Percentiles rank a stretch among this genome's conserved stretches.
Conservation (phyloP, 108 stramenopile species). For the Pseudonitzschia delicatissima region DNA sequence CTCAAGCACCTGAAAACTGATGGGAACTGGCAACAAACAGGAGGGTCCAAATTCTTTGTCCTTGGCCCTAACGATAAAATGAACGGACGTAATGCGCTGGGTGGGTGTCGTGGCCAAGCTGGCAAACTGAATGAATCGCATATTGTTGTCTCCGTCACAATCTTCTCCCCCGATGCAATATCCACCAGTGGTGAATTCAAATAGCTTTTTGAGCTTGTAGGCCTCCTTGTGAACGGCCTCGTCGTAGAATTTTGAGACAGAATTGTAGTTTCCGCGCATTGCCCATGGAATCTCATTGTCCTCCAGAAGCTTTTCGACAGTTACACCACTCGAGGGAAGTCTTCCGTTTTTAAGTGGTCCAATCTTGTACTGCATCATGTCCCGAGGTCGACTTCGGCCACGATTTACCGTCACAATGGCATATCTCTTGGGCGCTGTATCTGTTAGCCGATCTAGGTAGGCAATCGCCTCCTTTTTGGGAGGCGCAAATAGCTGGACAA, state of each 20-base stretch:
- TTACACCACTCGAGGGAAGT: background rate
- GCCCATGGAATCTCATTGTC: constrained; percentile 16
- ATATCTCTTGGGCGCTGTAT: background rate
- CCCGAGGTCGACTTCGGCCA: background rate
- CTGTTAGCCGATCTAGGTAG: constrained; percentile 3
- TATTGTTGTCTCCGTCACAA: background rate
- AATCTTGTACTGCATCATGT: constrained; percentile 14
- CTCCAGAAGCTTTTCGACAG: background rate
- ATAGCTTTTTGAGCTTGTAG: background rate
- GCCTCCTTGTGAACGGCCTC: background rate
- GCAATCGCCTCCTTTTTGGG: constrained; percentile 13
- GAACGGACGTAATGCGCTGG: background rate
- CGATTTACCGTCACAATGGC: constrained; percentile 11
- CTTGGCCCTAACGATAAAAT: background rate
- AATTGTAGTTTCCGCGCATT: background rate
- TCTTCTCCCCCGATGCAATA: constrained; percentile 5
- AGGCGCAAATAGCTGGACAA: constrained; percentile 13
- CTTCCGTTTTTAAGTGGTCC: background rate
- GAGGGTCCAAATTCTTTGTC: background rate
- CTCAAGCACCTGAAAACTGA: constrained; percentile 12
- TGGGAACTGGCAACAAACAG: constrained; percentile 11
- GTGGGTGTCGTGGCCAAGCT: constrained; percentile 1
- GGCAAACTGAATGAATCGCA: background rate
- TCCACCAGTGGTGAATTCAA: background rate
- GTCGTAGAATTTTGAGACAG: background rate